Evolutionary conservation across 108 stramenopile genomes (phyloP), one percentile per base, ranked within the genome.

Genomic region (Skeletonema grethae): DNA sequence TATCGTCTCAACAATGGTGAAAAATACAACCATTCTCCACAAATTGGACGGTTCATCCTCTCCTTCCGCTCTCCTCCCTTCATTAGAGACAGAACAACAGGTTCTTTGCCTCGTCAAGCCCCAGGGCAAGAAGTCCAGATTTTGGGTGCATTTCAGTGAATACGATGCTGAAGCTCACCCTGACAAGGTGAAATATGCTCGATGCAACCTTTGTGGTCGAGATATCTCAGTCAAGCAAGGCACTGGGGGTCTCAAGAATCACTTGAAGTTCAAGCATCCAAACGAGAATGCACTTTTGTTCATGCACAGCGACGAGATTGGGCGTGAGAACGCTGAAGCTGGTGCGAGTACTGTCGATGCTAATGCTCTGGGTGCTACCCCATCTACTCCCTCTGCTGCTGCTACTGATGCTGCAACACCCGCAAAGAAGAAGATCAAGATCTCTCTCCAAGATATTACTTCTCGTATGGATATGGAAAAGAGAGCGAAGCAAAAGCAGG

Each of bases 211-310:
- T 7, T 76, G 75, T 34, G 66, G 67, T 41, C 67, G 38, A 35
- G 75, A 76, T 16, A 68, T 76, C 16, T 64, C 63, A 9, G 62
- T 76, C 48, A 76, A 76, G 48, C 67, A 69, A 63, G 75, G 75
- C 22, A 76, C 75, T 2, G 75, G 68, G 0, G 75, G 75, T 11
- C 67, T 76, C 50, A 62, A 63, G 36, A 56, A 50, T 22, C 75
- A 76, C 46, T 35, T 76, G 55, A 63, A 69, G 22, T 63, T 57
- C 11, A 76, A 63, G 30, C 75, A 76, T 46, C 43, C 61, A 2
- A 24, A 9, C 1, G 67, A 69, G 28, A 56, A 69, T 57, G 68
- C 50, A 12, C 29, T 41, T 38, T 38, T 62, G 24, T 2, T 45
- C 0, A 10, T 4, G 0, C 18, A 18, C 60, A 36, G 30, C 22